These are phyloP conservation scores for Botrytis hyacinthi DNA, from an alignment of 2,329 filamentous ascomycete species.

Conservation along the genomic window DNA sequence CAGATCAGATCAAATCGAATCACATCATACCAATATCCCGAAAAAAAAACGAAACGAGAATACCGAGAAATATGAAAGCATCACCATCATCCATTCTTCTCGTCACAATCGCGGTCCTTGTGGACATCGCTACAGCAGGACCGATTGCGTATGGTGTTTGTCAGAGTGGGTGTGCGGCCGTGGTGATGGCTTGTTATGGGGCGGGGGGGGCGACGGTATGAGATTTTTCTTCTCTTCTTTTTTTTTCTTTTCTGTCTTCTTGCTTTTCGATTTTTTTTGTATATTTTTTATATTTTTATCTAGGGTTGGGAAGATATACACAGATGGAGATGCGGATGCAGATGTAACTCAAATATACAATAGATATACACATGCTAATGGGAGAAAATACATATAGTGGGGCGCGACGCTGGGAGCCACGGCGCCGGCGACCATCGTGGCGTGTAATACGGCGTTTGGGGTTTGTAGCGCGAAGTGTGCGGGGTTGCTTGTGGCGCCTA, in stretches of 20 bases:
- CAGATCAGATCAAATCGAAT: too few relatives aligned
- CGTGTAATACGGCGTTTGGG: slow-evolving; percentile 12
- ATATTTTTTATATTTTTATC: too few relatives aligned
- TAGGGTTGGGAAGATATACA: too few relatives aligned
- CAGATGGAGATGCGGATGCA: too few relatives aligned
- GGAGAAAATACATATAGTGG: neutral
- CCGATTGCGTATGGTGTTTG: neutral
- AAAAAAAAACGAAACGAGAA: neutral
- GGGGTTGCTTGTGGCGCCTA: neutral
- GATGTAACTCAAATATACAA: too few relatives aligned
- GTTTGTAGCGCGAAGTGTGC: slow-evolving; percentile 10
- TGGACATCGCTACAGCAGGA: neutral
- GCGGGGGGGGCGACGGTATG: neutral
- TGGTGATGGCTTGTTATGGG: slow-evolving; percentile 15
- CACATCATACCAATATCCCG: too few relatives aligned
- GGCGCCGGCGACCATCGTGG: slow-evolving; percentile 2
- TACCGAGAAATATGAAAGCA: neutral
- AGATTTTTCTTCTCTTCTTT: too few relatives aligned
- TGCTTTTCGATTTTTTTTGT: too few relatives aligned
- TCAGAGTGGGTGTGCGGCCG: slow-evolving; percentile 8
- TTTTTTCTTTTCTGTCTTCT: too few relatives aligned
- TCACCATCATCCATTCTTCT: neutral
- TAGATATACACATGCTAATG: neutral
- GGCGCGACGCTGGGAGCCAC: slow-evolving; percentile 10
- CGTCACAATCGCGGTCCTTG: neutral